Evolutionary conservation across 805 yeast genomes (phyloP).

Genomic region (Isabelozyma gotoi): DNA sequence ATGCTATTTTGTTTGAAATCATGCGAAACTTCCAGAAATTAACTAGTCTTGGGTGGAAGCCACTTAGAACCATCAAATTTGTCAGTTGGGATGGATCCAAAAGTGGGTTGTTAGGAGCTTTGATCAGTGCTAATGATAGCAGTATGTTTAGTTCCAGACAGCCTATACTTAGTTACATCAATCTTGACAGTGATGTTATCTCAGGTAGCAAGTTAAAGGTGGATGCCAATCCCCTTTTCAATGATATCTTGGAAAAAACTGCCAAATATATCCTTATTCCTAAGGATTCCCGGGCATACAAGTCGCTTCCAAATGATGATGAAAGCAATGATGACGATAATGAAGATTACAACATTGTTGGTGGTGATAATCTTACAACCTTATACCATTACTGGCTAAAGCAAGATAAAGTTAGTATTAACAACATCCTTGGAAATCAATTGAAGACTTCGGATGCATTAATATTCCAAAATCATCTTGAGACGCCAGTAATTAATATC

Average conservation of each 20-base stretch:
- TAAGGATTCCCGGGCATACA: constrained; percentile 15
- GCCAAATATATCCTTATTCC: constrained; percentile 35
- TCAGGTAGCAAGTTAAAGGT: constrained; percentile 36
- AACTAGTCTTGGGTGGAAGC: constrained; percentile 39
- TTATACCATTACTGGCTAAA: constrained; percentile 33
- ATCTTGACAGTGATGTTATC: constrained; percentile 39
- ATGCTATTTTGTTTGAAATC: constrained; percentile 38
- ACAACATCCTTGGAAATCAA: constrained; percentile 28
- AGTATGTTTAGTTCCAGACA: constrained; percentile 15
- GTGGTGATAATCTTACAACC: constrained; percentile 19
- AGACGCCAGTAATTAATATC: constrained; percentile 31
- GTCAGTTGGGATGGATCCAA: constrained; percentile 42
- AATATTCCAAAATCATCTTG: constrained; percentile 29
- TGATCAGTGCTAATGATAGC: constrained; percentile 18
- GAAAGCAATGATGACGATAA: constrained; percentile 12
- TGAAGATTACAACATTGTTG: constrained; percentile 6
- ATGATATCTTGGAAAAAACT: constrained; percentile 25
- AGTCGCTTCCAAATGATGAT: constrained; percentile 12
- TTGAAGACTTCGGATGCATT: constrained; percentile 23
- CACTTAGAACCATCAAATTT: constrained; percentile 38
- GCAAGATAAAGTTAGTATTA: constrained; percentile 31
- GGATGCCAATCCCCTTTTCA: constrained; percentile 35
- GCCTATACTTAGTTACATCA: constrained; percentile 34
- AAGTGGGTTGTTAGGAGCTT: constrained; percentile 33
- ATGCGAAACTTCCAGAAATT: constrained; percentile 34